Evolutionary conservation across 139 green algal genomes (phyloP), one percentile per base, ranked within the genome.

Genomic region (Deuterostichococcus epilithicus): DNA sequence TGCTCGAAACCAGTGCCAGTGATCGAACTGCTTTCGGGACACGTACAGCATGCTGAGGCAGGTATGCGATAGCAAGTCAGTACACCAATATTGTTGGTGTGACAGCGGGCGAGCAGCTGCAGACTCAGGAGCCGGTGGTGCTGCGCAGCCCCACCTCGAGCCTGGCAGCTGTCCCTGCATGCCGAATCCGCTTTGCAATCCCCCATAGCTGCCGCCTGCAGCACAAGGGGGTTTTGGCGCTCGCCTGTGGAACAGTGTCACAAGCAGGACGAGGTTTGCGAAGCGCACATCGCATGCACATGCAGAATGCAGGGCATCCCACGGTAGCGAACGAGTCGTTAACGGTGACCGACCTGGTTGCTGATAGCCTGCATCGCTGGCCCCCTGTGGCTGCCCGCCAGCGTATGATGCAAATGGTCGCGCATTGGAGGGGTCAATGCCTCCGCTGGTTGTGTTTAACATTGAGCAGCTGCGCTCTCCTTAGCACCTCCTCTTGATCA

Each of bases 111-210:
- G n/a, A n/a, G n/a, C n/a, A n/a, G n/a, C n/a, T n/a, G n/a, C n/a
- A n/a, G n/a, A n/a, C 13, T 58, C 32, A 63, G 36, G 5, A 60
- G 36, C 35, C 15, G 22, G 42, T 74, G 3, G 35, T 59, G 5
- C 20, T 35, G 30, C 22, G 20, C 30, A n/a, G 1, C 0, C 75
- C 26, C 36, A 83, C 75, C 80, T 81, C 30, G 75, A 76, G 28
- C 39, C 70, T 36, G 75, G 76, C 70, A 85, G 36, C 32, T 34
- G 32, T 35, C 68, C 75, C 44, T 86, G 81, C 76, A 88, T 65
- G 22, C 66, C 68, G 30, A 76, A 87, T 78, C 60, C 68, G 69
- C 75, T 75, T 66, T 77, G 72, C 79, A 84, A 47, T n/a, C 36
- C 36, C 34, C 8, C 42, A 28, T 63, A 63, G 52, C n/a, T n/a